phyloP scores from a whole-genome alignment of 208 protist species.

The Entamoeba dispar region DNA sequence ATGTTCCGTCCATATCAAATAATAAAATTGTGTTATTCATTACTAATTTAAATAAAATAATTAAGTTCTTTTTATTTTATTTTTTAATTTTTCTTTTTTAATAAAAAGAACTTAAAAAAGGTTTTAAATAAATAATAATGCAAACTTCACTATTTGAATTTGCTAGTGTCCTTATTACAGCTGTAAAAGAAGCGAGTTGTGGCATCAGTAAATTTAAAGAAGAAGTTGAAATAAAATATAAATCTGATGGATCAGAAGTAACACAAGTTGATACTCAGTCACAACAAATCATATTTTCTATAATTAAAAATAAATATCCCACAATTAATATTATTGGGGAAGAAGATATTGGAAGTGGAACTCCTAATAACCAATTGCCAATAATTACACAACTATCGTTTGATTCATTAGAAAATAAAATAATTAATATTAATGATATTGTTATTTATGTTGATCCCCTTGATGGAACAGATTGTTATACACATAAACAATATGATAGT shows the following conservation, averaged over 20 bases:
- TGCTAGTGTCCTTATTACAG: not conserved
- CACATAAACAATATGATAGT: not conserved
- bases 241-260: not conserved
- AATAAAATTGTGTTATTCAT: conserved; percentile 49
- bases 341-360: not conserved
- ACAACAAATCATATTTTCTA: not conserved
- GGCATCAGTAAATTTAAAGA: not conserved
- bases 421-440: not conserved
- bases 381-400: not conserved
- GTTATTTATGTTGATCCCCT: not conserved
- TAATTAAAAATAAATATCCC: not conserved
- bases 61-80: no score
- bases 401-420: not conserved
- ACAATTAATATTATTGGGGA: not conserved
- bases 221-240: not conserved
- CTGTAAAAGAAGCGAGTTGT: not conserved
- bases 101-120: no score
- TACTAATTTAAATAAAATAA: not conserved
- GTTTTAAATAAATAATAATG: not conserved
- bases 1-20: conserved; percentile 75
- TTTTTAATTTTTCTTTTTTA: no score
- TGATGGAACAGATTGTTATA: not conserved
- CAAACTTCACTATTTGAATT: not conserved
- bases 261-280: not conserved
- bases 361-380: not conserved